phyloP scores from a whole-genome alignment of 257 asterid genomes.

The Gentiana dahurica region DNA sequence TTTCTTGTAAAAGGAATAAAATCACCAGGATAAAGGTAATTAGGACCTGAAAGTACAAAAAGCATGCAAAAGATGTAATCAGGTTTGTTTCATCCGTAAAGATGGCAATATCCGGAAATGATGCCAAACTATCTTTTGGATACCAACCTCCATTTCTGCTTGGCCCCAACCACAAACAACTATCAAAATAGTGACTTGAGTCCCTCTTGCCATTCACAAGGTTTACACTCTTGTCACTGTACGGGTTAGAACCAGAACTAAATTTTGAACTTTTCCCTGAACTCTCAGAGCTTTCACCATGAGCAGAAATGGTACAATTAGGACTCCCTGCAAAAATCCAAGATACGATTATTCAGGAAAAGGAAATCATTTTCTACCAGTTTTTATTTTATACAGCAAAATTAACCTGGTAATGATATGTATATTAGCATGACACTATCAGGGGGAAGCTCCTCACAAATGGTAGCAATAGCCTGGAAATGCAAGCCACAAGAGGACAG shows the following conservation, averaged over 20 bases:
- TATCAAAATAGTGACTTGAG: slow-evolving; percentile 43
- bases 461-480: slow-evolving; percentile 74
- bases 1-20: slow-evolving; percentile 85
- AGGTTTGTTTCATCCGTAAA: not conserved
- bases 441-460: slow-evolving; percentile 75
- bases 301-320: slow-evolving; percentile 34
- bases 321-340: slow-evolving; percentile 37
- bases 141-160: slow-evolving; percentile 66
- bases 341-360: slow-evolving; percentile 2
- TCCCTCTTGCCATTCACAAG: slow-evolving; percentile 34
- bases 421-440: slow-evolving; percentile 78
- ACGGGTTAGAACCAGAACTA: slow-evolving; percentile 25
- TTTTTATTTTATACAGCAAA: slow-evolving; percentile 13
- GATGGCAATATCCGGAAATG: not conserved
- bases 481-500: slow-evolving; percentile 4
- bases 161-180: slow-evolving; percentile 65
- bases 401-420: slow-evolving; percentile 70
- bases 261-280: slow-evolving; percentile 36
- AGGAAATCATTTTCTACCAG: slow-evolving; percentile 4
- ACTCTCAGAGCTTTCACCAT: slow-evolving; percentile 35
- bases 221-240: slow-evolving; percentile 47
- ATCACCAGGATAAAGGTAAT: slow-evolving; percentile 85
- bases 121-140: not conserved
- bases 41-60: slow-evolving; percentile 50
- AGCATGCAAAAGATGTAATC: not conserved